Evolutionary conservation across 208 protist species (phyloP), one percentile per base, ranked within the genome.

Genomic region (Trypanosoma grayi): DNA sequence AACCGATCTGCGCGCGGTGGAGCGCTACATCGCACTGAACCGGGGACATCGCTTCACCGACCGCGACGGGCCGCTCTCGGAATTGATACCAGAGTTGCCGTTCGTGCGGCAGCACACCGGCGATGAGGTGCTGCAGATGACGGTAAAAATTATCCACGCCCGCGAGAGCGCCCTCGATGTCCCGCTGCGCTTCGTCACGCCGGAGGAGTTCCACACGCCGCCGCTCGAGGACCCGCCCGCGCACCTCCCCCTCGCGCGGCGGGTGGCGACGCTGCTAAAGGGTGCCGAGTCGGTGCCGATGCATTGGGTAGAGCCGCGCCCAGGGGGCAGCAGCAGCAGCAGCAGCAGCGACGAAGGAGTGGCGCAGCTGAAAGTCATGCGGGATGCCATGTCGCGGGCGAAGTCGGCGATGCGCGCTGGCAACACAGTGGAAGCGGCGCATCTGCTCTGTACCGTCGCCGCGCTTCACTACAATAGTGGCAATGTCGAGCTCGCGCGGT

Each of bases 391-490:
- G 50, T 63, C 75, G 28, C 81, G 83, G n/a, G 79, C 77, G 27
- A 75, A 83, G 55, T 67, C 82, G 6, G 76, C 86, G 11, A 41
- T 82, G 37, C 79, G 90, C 11, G 61, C 69, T 5, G 78, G 77
- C 10, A 74, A 92, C 36, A 70, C 60, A n/a, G 41, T 20, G 14
- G 73, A 83, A 33, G 77, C 74, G n/a, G 82, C 80, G 2, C 67
- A 63, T 34, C 75, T 90, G 10, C 75, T 80, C 47, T 85, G 75
- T 45, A 62, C 74, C 2, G 68, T 75, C 2, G 90, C 79, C n/a
- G 73, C 70, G 18, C 43, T 96, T 51, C 71, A 87, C 62, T 96
- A 94, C 81, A 93, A 89, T 64, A 81, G 75, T 70, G 81, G 82
- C 41, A 93, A 93, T 71, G 56, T 89, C 33, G 82, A 90, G 60